Base-by-base conservation (phyloP, 2,329 filamentous ascomycete species). In the Neopestalotiopsis rosae region DNA sequence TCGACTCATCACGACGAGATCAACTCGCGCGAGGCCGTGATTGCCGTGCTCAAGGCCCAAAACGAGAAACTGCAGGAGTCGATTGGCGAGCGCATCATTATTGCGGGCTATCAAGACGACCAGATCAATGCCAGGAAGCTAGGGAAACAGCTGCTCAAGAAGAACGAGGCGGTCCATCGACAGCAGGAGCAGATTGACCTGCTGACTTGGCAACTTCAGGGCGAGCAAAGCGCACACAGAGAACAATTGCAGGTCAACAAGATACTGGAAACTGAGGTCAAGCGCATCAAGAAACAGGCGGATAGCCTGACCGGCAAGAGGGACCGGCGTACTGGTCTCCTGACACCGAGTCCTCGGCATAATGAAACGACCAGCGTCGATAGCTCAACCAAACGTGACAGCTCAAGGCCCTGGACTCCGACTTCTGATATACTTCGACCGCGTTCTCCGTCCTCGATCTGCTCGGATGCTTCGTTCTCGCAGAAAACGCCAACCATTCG, bases 211-310 rank as follows among this genome's bases (percentile, higher is more conserved):
- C 40, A 40, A 28, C 61, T 64, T 2, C n/a, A 52, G 40, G 61
- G 61, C n/a, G 61, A 49, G 38, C 38, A 49, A 17, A 49, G 38
- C 24, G 38, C 61, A 5, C 61, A 49, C 12, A 24, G 61, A 24
- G 61, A 64, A 20, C 61, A 64, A 20, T 20, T 64, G 61, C 17
- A 64, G 24, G 40, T 64, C 14, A 64, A 64, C 34, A 45, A 64
- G 61, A 28, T 64, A 4, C 40, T 64, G 61, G 61, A n/a, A 34
- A 38, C 30, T 49, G n/a, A 64, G 17, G 61, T 64, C 5, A 64
- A 64, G 24, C 20, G 4, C 5, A 45, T 64, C 3, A 20, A 49
- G 32, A 12, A 40, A n/a, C 13, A n/a, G 1, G n/a, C 59, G 34
- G 32, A 40, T 40, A 17, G 32, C 5, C 13, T 24, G 24, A 32